phyloP scores from a whole-genome alignment of 345 rosid genomes.

The Melaleuca quinquenervia region DNA sequence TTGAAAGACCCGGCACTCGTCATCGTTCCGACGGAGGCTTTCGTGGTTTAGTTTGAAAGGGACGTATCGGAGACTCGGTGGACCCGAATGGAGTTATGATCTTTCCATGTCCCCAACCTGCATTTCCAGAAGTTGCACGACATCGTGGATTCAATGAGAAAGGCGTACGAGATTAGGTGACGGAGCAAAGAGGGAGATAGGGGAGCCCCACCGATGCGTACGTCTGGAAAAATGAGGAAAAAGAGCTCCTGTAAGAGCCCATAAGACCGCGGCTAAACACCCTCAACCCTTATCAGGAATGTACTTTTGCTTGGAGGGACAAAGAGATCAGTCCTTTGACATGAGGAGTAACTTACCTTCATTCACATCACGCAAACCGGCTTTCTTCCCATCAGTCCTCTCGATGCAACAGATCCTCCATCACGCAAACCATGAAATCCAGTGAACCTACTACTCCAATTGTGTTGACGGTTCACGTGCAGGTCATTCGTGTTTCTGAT shows the following conservation, averaged over 20 bases:
- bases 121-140: not conserved
- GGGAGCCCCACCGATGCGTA: not conserved
- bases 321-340: not conserved
- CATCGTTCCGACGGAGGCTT: not conserved
- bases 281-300: not conserved
- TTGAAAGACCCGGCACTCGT: not conserved
- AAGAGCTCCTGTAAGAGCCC: not conserved
- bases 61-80: not conserved
- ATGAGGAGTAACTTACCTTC: not conserved
- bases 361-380: not conserved
- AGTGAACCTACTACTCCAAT: not conserved
- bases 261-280: not conserved
- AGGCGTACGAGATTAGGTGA: not conserved
- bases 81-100: not conserved
- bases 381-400: too few species aligned
- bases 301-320: not conserved
- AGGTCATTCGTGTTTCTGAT: not conserved
- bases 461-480: not conserved
- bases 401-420: too few species aligned
- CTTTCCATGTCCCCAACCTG: not conserved
- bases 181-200: not conserved
- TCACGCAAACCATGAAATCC: not conserved
- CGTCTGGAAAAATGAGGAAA: not conserved
- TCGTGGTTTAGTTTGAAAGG: not conserved
- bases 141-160: not conserved